Percentiles rank a stretch among this genome's conserved stretches.
These are phyloP conservation scores for Lecanicillium sp. DNA, from an alignment of 2,329 filamentous ascomycete genomes.

Conservation along the genomic window DNA sequence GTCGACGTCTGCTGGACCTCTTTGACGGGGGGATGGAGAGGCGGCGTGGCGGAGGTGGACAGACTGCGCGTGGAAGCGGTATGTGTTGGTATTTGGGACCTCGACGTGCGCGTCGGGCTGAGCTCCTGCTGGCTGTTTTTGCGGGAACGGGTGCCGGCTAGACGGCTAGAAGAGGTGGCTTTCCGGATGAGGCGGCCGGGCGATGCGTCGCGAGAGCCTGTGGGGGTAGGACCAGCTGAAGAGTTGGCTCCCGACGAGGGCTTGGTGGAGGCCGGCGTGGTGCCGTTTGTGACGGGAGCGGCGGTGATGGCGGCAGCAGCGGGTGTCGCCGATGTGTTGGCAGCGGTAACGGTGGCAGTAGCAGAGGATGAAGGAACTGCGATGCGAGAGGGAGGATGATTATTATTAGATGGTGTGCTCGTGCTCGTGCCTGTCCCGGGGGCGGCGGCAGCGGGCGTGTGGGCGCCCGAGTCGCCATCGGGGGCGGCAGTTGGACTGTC, in stretches of 20 bases:
- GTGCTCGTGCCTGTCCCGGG: no score
- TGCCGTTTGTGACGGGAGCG: not conserved
- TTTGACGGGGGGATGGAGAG: conserved; percentile 53
- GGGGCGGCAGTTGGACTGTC: conserved; percentile 27
- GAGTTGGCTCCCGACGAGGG: conserved; percentile 32
- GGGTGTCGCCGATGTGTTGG: no score
- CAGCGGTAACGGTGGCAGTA: not conserved
- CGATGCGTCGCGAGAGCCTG: conserved; percentile 41
- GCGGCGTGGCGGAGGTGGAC: conserved; percentile 61
- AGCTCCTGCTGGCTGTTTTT: conserved; percentile 60
- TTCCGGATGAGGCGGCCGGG: conserved; percentile 36
- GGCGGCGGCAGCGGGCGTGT: conserved; percentile 18
- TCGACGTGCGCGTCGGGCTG: conserved; percentile 52
- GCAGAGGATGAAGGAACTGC: not conserved
- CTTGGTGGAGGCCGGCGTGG: not conserved
- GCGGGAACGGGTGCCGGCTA: conserved; percentile 47
- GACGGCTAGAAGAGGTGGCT: conserved; percentile 29
- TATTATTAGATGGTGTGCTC: conserved; percentile 18
- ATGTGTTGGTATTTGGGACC: conserved; percentile 51
- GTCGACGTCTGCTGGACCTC: conserved; percentile 58
- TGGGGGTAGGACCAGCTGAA: conserved; percentile 30
- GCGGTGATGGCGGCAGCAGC: not conserved
- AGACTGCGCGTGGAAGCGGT: conserved; percentile 61
- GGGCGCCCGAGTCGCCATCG: conserved; percentile 21
- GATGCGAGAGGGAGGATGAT: conserved; percentile 14